Percentiles rank a stretch among this genome's conserved stretches.
Evolutionary conservation across 2,329 filamentous ascomycete genomes (phyloP).

Genomic region (Sporothrix brunneoviolacea): DNA sequence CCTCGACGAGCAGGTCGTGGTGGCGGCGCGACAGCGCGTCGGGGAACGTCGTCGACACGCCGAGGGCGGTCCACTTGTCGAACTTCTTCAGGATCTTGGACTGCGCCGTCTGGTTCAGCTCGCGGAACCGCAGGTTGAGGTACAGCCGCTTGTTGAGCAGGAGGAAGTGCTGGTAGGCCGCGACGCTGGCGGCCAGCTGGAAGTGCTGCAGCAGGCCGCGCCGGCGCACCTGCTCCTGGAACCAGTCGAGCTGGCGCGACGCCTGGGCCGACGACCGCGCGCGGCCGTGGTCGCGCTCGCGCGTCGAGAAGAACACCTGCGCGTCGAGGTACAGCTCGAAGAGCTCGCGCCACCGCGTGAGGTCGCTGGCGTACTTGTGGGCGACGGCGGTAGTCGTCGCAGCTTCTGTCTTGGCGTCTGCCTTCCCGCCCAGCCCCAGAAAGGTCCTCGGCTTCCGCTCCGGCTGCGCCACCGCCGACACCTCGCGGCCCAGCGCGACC

Average conservation of each 20-base stretch:
- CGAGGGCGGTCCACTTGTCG: conserved; percentile 74
- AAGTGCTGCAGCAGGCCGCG: conserved; percentile 54
- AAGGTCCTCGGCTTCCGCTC: conserved; percentile 20
- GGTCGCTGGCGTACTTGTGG: conserved; percentile 43
- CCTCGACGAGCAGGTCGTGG: conserved; percentile 58
- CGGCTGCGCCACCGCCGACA: conserved; percentile 59
- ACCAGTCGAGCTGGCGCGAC: conserved; percentile 61
- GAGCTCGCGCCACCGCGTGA: conserved; percentile 71
- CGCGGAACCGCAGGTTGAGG: conserved; percentile 75
- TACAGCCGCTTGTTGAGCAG: conserved; percentile 68
- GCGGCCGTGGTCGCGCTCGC: conserved; percentile 60
- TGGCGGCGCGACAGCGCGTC: conserved; percentile 43
- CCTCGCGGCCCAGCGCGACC: conserved; percentile 53
- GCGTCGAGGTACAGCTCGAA: conserved; percentile 77
- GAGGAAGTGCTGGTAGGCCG: conserved; percentile 63
- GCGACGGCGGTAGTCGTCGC: conserved; percentile 18
- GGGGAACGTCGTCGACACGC: conserved; percentile 58
- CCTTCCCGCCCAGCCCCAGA: conserved; percentile 18
- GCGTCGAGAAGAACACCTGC: conserved; percentile 74
- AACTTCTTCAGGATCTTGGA: conserved; percentile 88
- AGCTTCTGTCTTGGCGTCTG: conserved; percentile 55
- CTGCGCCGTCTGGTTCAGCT: conserved; percentile 72
- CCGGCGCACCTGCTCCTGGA: conserved; percentile 59
- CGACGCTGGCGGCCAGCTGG: conserved; percentile 57
- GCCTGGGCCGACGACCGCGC: conserved; percentile 60